Base-by-base conservation (phyloP, 2,329 filamentous ascomycete genomes). In the Penicillium crustosum region DNA sequence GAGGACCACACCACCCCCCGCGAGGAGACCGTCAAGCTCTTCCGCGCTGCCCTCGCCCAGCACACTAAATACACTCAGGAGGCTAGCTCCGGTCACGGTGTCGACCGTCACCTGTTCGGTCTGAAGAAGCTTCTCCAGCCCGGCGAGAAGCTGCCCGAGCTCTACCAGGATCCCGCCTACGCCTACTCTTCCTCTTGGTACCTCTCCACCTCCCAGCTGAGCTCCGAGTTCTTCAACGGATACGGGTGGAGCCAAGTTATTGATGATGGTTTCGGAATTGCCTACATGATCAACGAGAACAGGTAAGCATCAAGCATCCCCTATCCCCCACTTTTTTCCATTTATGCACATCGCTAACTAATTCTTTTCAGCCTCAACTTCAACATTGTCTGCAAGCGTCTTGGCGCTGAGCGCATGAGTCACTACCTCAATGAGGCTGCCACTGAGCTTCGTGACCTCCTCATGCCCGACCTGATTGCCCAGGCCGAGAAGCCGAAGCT, bases 201-300 rank as follows among this genome's bases (percentile, higher is more conserved):
- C 78, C 82, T 99, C 58, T 93, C 89, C 29, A 91, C 88, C 29
- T 91, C 87, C 60, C 95, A 99, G 80, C 81, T 99, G 74, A 94
- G 89, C 78, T 93, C 89, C 35, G 95, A 99, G 81, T 97, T 90
- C 82, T 99, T 97, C 79, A 99, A 99, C 75, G 94, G 95, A 25
- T 99, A 99, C 77, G 94, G 94, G 45, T 99, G 94, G 94, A 94
- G 90, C 73, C 93, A 99, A 81, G 94, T 99, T 52, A 89, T 97
- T 55, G 93, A 97, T 71, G 90, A 89, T 60, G 94, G 94, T 31
- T 99, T 94, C 78, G 94, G 94, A 64, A 96, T 99, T 72, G 94
- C 94, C 39, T 99, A 99, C 76, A 99, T 99, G 94, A 97, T 99
- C 76, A 99, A 99, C 74, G 93, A 97, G 83, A 96, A 97, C 77